Conservation (phyloP, 768 basidiomycete genomes). For the Lenzites betulinus region DNA sequence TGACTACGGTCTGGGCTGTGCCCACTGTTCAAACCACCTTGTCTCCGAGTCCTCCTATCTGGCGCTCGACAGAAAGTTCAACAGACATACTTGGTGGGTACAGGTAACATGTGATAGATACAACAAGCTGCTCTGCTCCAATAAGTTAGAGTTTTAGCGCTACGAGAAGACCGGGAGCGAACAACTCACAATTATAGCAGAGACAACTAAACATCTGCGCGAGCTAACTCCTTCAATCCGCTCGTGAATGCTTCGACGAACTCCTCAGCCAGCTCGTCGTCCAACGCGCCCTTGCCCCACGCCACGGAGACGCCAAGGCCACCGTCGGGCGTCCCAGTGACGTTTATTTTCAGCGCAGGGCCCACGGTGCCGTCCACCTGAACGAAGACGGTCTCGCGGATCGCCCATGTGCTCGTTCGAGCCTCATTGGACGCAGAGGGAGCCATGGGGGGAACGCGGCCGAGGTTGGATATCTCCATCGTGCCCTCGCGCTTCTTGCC, state of each 20-base stretch:
- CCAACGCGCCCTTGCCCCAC: constrained; percentile 25
- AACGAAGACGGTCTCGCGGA: constrained; percentile 13
- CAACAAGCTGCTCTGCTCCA: no score
- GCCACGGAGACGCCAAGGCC: constrained; percentile 22
- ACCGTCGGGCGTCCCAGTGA: constrained; percentile 21
- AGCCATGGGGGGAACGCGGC: constrained; percentile 24
- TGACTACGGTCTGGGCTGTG: no score
- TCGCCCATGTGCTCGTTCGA: background rate
- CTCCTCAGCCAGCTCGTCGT: constrained; percentile 22
- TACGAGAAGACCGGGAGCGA: background rate
- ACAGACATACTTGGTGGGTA: no score
- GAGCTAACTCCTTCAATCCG: constrained; percentile 1
- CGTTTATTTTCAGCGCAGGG: constrained; percentile 25
- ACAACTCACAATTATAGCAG: background rate
- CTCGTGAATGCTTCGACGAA: constrained; percentile 14
- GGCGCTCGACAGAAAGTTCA: no score
- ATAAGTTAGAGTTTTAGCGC: background rate
- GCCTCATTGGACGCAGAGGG: background rate
- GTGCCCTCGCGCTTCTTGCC: constrained; percentile 37
- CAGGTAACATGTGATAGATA: no score
- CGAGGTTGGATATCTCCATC: constrained; percentile 44
- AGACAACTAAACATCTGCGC: background rate
- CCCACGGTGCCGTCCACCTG: constrained; percentile 23
- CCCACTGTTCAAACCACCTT: no score
- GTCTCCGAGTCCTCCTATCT: no score